Evolutionary conservation across 2,329 filamentous ascomycete species (phyloP), one percentile per base, ranked within the genome.

Genomic region (Tricladium varicosporioides): DNA sequence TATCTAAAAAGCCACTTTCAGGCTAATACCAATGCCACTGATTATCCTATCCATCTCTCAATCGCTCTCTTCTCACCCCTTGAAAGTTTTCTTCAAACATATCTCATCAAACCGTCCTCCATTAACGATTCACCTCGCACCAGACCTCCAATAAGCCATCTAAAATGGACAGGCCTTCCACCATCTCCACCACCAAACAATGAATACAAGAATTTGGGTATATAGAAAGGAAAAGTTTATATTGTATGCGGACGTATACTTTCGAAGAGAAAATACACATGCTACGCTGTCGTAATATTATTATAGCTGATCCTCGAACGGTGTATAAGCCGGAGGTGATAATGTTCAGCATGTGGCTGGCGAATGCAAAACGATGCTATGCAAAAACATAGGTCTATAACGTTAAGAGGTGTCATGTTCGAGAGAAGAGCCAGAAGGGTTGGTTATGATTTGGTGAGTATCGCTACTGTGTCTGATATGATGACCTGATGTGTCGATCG

Each of bases 201-300:
- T 61, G 57, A 53, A 64, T 63, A 69, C 62, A 66, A 64, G 63
- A 68, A 67, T 60, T 57, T 63, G 67, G 67, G 67, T 68, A 69
- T 69, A 69, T 67, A 64, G 57, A 68, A 67, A 58, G 54, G 51
- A 54, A 60, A 60, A 61, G 62, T 54, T 55, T 51, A 44, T 43
- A 45, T 36, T 47, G 48, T 57, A 49, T 53, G 55, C 19, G 40
- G 40, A 33, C 16, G 56, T 60, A 54, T 40, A 16, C 44, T 19
- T 22, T 5, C 8, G 51, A 46, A 56, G 56, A 52, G 46, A 55
- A 53, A 48, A 52, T 51, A 48, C 42, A 44, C 42, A 42, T 36
- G 42, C 33, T 48, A 56, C 47, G 53, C 54, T 50, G 54, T 61
- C 52, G 50, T 61, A 44, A 61, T 60, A 61, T 50, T 60, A 67